Evolutionary conservation across 768 basidiomycete genomes (phyloP).

Genomic region (Phaffia australis): DNA sequence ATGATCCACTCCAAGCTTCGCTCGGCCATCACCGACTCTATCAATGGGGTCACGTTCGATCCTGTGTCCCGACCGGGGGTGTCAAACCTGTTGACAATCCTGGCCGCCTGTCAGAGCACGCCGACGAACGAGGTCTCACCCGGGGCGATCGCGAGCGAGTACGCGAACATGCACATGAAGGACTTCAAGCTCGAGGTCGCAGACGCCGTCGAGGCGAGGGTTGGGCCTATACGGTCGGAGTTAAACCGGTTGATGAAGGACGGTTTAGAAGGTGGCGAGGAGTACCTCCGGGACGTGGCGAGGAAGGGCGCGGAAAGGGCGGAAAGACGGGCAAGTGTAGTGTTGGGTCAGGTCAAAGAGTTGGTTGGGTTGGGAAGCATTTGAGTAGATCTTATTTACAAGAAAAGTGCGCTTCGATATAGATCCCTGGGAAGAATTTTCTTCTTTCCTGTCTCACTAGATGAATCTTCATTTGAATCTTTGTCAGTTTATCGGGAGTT

Average conservation of each 20-base stretch:
- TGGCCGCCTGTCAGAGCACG: constrained; percentile 51
- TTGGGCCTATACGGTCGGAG: constrained; percentile 58
- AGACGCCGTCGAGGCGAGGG: constrained; percentile 56
- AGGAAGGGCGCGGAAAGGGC: constrained; percentile 56
- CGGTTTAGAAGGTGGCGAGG: constrained; percentile 47
- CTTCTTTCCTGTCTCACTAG: too few relatives aligned
- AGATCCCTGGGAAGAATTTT: too few relatives aligned
- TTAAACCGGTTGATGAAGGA: constrained; percentile 57
- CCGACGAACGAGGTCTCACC: constrained; percentile 33
- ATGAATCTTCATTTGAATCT: too few relatives aligned
- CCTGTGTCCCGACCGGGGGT: constrained; percentile 68
- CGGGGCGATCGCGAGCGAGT: constrained; percentile 36
- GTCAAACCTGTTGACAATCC: constrained; percentile 67
- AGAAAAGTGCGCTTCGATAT: too few relatives aligned
- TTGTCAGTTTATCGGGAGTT: too few relatives aligned
- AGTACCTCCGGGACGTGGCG: constrained; percentile 50
- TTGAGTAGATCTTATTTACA: background rate
- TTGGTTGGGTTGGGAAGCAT: constrained; percentile 50
- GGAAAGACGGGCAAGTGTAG: constrained; percentile 49
- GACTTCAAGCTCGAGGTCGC: constrained; percentile 60
- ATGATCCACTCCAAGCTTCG: constrained; percentile 62
- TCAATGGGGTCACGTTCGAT: constrained; percentile 59
- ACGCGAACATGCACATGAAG: constrained; percentile 40
- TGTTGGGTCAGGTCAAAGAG: constrained; percentile 57
- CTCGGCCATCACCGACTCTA: constrained; percentile 74